These are phyloP conservation scores for Iris pallida DNA, from an alignment of 116 monocot species.

Conservation along the genomic window DNA sequence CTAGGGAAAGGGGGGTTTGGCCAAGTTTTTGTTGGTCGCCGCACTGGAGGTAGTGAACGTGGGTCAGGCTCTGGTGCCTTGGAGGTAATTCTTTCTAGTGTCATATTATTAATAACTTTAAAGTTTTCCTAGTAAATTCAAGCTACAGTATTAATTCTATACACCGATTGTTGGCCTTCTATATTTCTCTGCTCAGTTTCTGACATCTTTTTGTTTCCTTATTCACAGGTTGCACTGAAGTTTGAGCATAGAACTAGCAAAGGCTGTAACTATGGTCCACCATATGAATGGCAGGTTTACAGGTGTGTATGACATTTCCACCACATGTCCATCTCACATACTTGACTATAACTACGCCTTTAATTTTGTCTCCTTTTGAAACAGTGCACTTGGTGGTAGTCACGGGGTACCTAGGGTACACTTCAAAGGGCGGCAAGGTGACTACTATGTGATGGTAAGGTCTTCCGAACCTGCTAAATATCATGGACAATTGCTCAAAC, in stretches of 20 bases:
- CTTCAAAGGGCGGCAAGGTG: constrained; percentile 69
- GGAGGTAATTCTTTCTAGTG: constrained; percentile 35
- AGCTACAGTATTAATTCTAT: background rate
- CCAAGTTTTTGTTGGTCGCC: constrained; percentile 86
- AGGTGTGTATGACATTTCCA: constrained; percentile 19
- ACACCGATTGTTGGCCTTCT: background rate
- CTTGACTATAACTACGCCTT: background rate
- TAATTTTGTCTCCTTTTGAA: background rate
- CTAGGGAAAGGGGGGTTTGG: constrained; percentile 91
- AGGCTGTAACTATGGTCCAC: constrained; percentile 79
- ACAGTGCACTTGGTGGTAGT: constrained; percentile 58
- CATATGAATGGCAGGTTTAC: constrained; percentile 91
- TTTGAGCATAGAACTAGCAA: constrained; percentile 84
- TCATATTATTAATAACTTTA: background rate
- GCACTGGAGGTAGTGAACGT: constrained; percentile 49
- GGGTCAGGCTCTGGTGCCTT: constrained; percentile 42
- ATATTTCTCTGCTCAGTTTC: background rate
- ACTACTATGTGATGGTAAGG: constrained; percentile 71
- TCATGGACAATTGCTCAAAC: background rate
- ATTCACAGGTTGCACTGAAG: constrained; percentile 67
- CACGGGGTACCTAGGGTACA: constrained; percentile 68
- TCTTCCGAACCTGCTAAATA: background rate
- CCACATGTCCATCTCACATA: background rate
- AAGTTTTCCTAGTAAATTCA: background rate
- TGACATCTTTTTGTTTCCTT: background rate